Evolutionary conservation across 768 basidiomycete genomes (phyloP), one percentile per base, ranked within the genome.

Genomic region (Lactarius indigo): DNA sequence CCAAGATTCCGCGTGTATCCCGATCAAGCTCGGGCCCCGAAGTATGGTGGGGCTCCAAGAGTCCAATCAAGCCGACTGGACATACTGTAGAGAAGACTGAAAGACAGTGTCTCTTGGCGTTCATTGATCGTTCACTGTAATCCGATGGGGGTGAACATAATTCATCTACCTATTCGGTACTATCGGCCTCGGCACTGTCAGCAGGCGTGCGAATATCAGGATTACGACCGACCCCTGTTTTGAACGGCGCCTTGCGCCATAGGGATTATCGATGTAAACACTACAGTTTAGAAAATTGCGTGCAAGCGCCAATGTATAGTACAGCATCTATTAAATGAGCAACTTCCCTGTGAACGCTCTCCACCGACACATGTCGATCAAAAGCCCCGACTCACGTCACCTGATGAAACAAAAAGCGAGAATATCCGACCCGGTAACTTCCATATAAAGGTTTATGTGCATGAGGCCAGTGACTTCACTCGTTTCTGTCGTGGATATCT

Each of bases 401-500:
- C 5, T 13, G 3, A 23, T 4, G 18, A n/a, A 23, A n/a, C 10
- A 47, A 50, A 50, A 50, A 26, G 9, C n/a, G 44, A 47, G 44
- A 23, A n/a, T n/a, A n/a, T 10, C 39, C 18, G 44, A n/a, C 3
- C 39, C 18, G 44, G 57, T 37, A 26, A 17, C 60, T 37, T 57
- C 60, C 35, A 13, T 65, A 18, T 6, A 17, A 41, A 7, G 41
- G 5, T 39, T 9, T n/a, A 50, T 13, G 23, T 50, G 4, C 47
- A 50, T 5, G 47, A 23, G 23, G n/a, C 23, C 12, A 23, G n/a
- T 23, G 3, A 5, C n/a, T 52, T 64, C 68, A 85, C 76, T 85
- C 84, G 69, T 76, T 75, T 63, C 84, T 73, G 77, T 81, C 81
- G 75, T 85, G 83, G 41, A 98, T 94, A 82, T 98, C 98, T 68